Evolutionary conservation across 106 monocot species (phyloP), one percentile per base, ranked within the genome.

Genomic region (Acorus calamus): DNA sequence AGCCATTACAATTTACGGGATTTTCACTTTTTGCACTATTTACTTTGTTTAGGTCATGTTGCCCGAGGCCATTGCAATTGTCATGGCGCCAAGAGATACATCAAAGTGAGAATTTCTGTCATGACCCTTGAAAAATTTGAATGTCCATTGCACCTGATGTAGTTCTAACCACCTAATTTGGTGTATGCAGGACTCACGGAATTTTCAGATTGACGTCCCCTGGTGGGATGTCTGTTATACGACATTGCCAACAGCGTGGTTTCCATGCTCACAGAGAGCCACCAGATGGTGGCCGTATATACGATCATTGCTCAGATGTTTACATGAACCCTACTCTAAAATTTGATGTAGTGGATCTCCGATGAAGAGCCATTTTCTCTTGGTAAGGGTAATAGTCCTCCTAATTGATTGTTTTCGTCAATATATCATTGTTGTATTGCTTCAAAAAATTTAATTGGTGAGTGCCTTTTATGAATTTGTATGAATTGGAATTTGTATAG

Each of bases 1-100:
- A 14, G 6, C 0, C 46, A 9, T 50, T 3, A 7, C 8, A 48
- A 47, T 57, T 57, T 14, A 14, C 49, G 3, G 12, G 9, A 12
- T 57, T 3, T 2, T 44, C 7, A 6, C 42, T 45, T 57, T 46
- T 46, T 14, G 41, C 48, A 49, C 61, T 55, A 2, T 63, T 13
- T 56, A 6, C 11, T 47, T 8, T 8, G 14, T 7, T 60, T 60
- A 89, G 91, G 74, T 83, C 50, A 86, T 92, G 86, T 65, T 86
- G 75, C 83, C 91, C 54, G 83, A 92, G 81, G 83, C 91, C 42
- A 86, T 92, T 61, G 91, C 86, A 67, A 86, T 92, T 71, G 91
- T 92, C 45, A 86, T 92, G 91, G 91, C 91, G 53, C 91, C 91
- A 56, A 81, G 10, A 57, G 91, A 92, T 69, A 14, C 47, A 67